phyloP scores from a whole-genome alignment of 1,139 yeast genomes.

The Torulaspora pretoriensis region DNA sequence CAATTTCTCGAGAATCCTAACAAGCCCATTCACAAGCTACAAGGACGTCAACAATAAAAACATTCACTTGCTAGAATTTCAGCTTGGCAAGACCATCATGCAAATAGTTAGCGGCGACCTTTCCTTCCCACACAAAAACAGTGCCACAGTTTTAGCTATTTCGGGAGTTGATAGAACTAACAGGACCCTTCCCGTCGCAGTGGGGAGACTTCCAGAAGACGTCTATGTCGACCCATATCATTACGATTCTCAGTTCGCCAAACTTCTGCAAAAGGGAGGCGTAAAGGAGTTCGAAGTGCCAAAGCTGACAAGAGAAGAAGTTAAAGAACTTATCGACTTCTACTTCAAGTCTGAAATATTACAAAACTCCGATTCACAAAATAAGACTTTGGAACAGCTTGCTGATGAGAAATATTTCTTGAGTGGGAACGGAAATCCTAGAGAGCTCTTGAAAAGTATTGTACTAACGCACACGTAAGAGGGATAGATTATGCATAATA shows the following conservation, averaged over 20 bases:
- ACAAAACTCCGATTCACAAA: conserved; percentile 43
- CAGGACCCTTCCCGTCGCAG: conserved; percentile 57
- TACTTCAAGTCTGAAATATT: conserved; percentile 53
- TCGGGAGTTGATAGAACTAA: conserved; percentile 46
- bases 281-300: conserved; percentile 48
- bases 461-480: conserved; percentile 29
- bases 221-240: conserved; percentile 50
- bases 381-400: conserved; percentile 37
- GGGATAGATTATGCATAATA: conserved; percentile 4
- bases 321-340: conserved; percentile 50
- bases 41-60: conserved; percentile 53
- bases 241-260: conserved; percentile 55
- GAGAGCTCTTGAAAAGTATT: conserved; percentile 53
- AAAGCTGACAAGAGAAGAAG: conserved; percentile 52
- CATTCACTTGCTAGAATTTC: conserved; percentile 61
- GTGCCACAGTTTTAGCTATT: conserved; percentile 66
- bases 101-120: conserved; percentile 53
- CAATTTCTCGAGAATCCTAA: conserved; percentile 63
- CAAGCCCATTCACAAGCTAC: conserved; percentile 56
- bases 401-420: conserved; percentile 53
- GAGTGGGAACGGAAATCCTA: conserved; percentile 80
- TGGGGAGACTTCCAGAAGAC: conserved; percentile 52
- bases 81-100: conserved; percentile 59
- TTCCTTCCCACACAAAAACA: conserved; percentile 44
- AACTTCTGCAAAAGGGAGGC: conserved; percentile 45